phyloP scores from a whole-genome alignment of 176 grass and related monocot genomes.

The Hordeum marinum region DNA sequence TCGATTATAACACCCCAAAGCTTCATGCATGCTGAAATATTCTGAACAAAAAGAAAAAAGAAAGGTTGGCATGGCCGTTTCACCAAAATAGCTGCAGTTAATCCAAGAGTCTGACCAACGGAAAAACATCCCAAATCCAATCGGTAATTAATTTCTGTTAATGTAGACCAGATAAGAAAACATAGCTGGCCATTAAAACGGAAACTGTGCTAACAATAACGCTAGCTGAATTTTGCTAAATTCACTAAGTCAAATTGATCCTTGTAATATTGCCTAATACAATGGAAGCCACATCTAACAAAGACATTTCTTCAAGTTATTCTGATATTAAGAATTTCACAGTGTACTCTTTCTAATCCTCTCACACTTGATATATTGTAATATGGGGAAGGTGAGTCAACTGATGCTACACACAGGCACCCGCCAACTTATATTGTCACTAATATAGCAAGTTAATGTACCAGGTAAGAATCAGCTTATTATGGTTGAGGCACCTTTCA shows the following conservation, averaged over 20 bases:
- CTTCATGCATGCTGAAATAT: constrained; percentile 90
- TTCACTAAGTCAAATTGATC: constrained; percentile 4
- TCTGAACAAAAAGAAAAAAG: constrained; percentile 36
- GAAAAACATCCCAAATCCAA: not conserved
- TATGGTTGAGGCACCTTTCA: not conserved
- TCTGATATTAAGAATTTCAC: not conserved
- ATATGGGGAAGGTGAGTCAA: not conserved
- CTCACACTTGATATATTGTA: not conserved
- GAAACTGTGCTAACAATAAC: not conserved
- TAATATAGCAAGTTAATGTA: not conserved
- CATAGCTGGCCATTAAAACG: not conserved
- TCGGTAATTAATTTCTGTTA: not conserved
- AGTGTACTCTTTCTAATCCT: not conserved
- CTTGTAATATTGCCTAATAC: not conserved
- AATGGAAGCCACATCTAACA: not conserved
- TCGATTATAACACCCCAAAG: constrained; percentile 85
- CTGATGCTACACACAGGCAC: not conserved
- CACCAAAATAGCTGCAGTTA: not conserved
- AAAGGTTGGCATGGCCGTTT: not conserved
- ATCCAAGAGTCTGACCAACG: not conserved
- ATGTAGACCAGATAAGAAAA: not conserved
- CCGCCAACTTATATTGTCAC: not conserved
- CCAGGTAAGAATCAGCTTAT: not conserved
- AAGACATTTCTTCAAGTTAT: not conserved
- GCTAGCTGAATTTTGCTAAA: not conserved